phyloP scores from a whole-genome alignment of 1,284 basidiomycete species.

The Vanrija humicola region DNA sequence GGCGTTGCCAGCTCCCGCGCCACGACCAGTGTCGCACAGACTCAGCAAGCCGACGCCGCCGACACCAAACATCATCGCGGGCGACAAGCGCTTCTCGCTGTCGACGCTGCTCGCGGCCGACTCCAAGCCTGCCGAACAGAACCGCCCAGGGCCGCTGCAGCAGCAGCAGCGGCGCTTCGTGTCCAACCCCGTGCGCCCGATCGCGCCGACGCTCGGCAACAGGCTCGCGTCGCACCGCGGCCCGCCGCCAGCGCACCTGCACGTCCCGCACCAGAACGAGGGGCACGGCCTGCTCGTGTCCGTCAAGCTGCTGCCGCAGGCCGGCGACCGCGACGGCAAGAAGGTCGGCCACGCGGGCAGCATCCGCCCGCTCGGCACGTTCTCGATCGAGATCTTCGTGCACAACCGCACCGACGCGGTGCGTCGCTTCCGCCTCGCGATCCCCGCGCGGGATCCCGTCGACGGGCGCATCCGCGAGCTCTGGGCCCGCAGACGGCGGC shows the following conservation, averaged over 20 bases:
- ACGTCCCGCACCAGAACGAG: constrained; percentile 1
- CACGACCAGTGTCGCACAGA: constrained; percentile 5
- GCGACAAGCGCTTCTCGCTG: constrained; percentile 47
- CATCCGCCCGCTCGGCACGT: constrained; percentile 68
- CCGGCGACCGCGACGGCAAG: background rate
- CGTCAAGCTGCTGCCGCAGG: constrained; percentile 58
- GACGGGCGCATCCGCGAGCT: constrained; percentile 33
- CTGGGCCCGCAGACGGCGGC: constrained; percentile 17
- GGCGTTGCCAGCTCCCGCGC: constrained; percentile 5
- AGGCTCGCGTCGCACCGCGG: too few species aligned
- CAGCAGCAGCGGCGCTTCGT: constrained; percentile 3
- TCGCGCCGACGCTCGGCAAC: background rate
- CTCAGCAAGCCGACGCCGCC: constrained; percentile 9
- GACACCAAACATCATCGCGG: constrained; percentile 40
- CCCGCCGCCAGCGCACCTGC: too few species aligned
- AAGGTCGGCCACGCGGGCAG: constrained; percentile 14
- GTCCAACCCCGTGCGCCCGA: constrained; percentile 4
- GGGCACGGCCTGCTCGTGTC: constrained; percentile 60
- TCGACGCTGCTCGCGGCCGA: constrained; percentile 31
- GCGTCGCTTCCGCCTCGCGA: constrained; percentile 69
- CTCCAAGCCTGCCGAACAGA: background rate
- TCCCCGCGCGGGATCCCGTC: constrained; percentile 56
- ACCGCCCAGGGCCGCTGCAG: background rate
- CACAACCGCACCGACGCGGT: constrained; percentile 77
- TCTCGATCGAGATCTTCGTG: constrained; percentile 81